These are phyloP conservation scores for Papilionanthe hybrid DNA, from an alignment of 116 monocot genomes.

Conservation along the genomic window DNA sequence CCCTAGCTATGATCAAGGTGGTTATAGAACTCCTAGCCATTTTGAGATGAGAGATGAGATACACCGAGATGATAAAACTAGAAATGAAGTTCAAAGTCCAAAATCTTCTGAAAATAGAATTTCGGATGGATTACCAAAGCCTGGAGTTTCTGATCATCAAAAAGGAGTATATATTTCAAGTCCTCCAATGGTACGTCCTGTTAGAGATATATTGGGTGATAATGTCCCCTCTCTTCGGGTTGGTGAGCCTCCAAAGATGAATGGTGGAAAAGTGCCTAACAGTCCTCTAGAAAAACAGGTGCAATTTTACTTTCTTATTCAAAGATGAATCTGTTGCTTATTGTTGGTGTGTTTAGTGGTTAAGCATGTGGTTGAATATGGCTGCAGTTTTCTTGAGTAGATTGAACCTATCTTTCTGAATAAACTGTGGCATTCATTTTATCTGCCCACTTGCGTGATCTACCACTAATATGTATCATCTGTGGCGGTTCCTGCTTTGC, in stretches of 20 bases:
- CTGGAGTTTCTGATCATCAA: constrained; percentile 31
- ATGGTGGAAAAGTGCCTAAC: constrained; percentile 30
- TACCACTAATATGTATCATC: background rate
- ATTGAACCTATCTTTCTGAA: background rate
- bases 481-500: background rate
- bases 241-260: constrained; percentile 49
- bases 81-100: constrained; percentile 35
- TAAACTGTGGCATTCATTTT: background rate
- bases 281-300: constrained; percentile 50
- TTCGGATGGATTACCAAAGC: constrained; percentile 26
- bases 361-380: background rate
- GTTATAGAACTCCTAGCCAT: constrained; percentile 54
- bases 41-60: constrained; percentile 65
- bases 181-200: constrained; percentile 70
- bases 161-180: constrained; percentile 31
- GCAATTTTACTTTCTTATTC: background rate
- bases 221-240: constrained; percentile 59
- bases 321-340: background rate
- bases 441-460: background rate
- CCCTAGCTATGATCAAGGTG: constrained; percentile 58
- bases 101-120: constrained; percentile 41
- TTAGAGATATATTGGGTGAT: constrained; percentile 77
- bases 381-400: background rate
- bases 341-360: background rate
- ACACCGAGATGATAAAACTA: constrained; percentile 47